Base-by-base conservation (phyloP, 148 eudicot genomes). In the Euryodendron excelsum region DNA sequence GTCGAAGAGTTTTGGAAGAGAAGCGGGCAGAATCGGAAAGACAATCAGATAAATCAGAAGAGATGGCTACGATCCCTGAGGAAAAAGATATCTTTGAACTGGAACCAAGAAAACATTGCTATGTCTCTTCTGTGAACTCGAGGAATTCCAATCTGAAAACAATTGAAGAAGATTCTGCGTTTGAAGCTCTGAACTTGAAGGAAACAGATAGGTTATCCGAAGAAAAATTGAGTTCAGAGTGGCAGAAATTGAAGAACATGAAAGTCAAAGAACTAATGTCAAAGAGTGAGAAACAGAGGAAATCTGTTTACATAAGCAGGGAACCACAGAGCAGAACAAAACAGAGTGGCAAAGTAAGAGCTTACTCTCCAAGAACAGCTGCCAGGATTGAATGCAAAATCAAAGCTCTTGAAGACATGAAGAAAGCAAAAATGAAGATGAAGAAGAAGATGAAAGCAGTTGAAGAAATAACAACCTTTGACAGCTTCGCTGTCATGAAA, bases 401-500 rank as follows among this genome's bases (percentile, higher is more conserved):
- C 44, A 86, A 84, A 80, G 92, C 91, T 27, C 76, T 91, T 0
- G 92, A 93, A 73, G 83, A 86, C 78, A 76, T 89, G 91, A 90
- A 86, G 72, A 88, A 72, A 69, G 86, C 84, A 18, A 89, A 82
- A 69, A 76, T 55, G 83, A 90, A 79, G 80, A 79, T 31, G 82
- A 85, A 71, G 77, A 83, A 77, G 50, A 81, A 79, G 55, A 50
- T 27, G 21, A 80, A 20, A 71, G 27, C 59, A 34, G 76, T 64
- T 21, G 79, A 79, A 23, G 78, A 74, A 36, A 74, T 62, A 80
- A 76, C 79, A 23, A 41, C 69, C 0, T 77, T 87, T 31, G 95
- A 88, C 37, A 92, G 92, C 78, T 91, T 84, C 74, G 98, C 98
- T 5, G 87, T 92, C 50, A 89, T 86, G 36, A 94, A 92, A 81